These are phyloP conservation scores for Ustilago nuda DNA, from an alignment of 1,284 basidiomycete species.

Conservation along the genomic window DNA sequence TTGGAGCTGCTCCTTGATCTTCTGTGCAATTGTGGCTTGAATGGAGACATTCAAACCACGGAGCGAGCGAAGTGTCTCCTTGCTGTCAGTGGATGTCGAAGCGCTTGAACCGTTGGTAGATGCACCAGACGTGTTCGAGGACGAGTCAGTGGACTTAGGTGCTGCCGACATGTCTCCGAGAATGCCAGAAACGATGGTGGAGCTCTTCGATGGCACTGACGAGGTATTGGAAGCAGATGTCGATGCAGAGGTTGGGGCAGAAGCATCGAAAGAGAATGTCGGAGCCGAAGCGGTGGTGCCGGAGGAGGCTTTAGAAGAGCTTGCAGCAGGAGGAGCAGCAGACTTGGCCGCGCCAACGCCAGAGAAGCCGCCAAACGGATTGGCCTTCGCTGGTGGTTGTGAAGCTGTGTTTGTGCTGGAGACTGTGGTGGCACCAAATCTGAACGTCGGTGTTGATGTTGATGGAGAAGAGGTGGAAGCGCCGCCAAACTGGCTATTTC, in stretches of 20 bases:
- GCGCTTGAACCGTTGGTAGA: conserved; percentile 8
- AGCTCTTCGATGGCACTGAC: conserved; percentile 23
- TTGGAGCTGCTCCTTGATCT: conserved; percentile 41
- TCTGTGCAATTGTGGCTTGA: conserved; percentile 26
- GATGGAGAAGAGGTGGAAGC: conserved; percentile 21
- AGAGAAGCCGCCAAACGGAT: conserved; percentile 39
- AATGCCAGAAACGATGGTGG: conserved; percentile 18
- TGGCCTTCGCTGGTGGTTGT: conserved; percentile 21
- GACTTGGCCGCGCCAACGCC: conserved; percentile 33
- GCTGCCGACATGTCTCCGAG: conserved; percentile 17
- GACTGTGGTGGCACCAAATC: conserved; percentile 23
- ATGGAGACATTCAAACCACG: conserved; percentile 41
- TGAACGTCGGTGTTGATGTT: conserved; percentile 28
- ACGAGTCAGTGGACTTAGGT: conserved; percentile 1
- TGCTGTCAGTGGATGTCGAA: conserved; percentile 9
- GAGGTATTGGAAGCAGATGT: conserved; percentile 13
- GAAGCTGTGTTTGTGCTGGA: conserved; percentile 13
- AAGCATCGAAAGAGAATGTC: conserved; percentile 18
- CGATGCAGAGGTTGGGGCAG: neutral
- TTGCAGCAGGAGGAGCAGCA: conserved; percentile 17
- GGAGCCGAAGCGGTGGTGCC: conserved; percentile 11
- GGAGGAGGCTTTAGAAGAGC: conserved; percentile 10
- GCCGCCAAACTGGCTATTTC: conserved; percentile 20
- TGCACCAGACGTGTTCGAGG: neutral
- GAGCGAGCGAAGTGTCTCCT: conserved; percentile 35